These are phyloP conservation scores for Lepidium didymum DNA, from an alignment of 345 rosid species.

Conservation along the genomic window DNA sequence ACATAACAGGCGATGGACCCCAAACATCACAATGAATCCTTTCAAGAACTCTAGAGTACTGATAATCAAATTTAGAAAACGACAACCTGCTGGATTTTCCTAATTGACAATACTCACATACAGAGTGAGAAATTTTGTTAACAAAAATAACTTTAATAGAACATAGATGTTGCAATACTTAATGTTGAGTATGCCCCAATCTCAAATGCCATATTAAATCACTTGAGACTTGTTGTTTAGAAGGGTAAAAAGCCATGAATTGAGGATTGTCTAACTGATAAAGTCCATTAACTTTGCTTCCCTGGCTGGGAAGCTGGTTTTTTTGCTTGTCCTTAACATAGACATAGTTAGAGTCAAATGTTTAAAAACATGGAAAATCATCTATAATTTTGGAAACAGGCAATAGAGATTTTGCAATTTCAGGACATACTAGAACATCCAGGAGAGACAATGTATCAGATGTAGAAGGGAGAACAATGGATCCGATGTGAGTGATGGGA, in stretches of 20 bases:
- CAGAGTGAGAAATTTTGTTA: not conserved
- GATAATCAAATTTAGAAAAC: too few relatives aligned
- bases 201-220: not conserved
- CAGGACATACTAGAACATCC: not conserved
- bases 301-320: not conserved
- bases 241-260: not conserved
- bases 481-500: not conserved
- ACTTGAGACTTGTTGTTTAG: not conserved
- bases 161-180: not conserved
- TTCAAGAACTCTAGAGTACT: too few relatives aligned
- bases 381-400: not conserved
- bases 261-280: not conserved
- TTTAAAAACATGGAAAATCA: not conserved
- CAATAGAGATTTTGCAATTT: not conserved
- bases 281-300: not conserved
- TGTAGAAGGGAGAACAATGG: not conserved
- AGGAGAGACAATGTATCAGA: not conserved
- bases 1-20: too few relatives aligned
- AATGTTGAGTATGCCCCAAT: rapidly evolving
- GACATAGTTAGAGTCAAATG: not conserved
- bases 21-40: too few relatives aligned
- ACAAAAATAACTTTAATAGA: not conserved
- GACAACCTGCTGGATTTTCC: not conserved
- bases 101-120: not conserved
- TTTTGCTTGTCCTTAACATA: not conserved